Conservation (phyloP, 2,329 filamentous ascomycete genomes). For the Colletotrichum scovillei region DNA sequence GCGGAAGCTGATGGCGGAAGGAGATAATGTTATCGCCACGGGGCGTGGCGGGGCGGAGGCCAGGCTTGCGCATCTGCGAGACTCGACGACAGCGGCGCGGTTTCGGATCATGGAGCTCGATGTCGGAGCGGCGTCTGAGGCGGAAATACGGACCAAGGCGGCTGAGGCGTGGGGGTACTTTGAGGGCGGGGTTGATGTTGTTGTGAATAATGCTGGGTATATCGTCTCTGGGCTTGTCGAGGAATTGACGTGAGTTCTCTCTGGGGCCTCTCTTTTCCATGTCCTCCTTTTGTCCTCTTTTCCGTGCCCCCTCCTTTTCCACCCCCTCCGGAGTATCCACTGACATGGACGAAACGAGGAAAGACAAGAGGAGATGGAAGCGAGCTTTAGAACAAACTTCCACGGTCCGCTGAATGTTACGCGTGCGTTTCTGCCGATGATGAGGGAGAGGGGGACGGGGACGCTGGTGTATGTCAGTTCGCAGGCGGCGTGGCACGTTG, state of each 20-base stretch:
- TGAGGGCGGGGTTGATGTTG: slow-evolving; percentile 38
- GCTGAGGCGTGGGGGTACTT: not conserved
- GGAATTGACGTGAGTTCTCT: slow-evolving; percentile 5
- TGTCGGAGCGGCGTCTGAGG: not conserved
- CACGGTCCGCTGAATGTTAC: slow-evolving; percentile 51
- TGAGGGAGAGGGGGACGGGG: slow-evolving; percentile 44
- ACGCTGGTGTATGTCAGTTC: slow-evolving; percentile 50
- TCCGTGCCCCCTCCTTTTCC: too few relatives aligned
- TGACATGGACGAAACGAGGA: not conserved
- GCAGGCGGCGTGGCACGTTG: slow-evolving; percentile 46
- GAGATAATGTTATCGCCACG: slow-evolving; percentile 55
- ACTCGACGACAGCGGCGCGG: not conserved
- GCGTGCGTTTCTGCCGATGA: slow-evolving; percentile 45
- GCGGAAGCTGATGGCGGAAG: slow-evolving; percentile 48
- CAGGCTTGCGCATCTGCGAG: slow-evolving; percentile 47
- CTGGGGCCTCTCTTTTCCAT: not conserved
- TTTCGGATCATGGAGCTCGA: slow-evolving; percentile 12
- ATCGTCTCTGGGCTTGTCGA: not conserved
- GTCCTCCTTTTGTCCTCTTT: too few relatives aligned
- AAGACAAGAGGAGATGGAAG: slow-evolving; percentile 8
- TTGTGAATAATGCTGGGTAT: slow-evolving; percentile 51
- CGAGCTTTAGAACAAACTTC: slow-evolving; percentile 48
- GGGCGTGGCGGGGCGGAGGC: slow-evolving; percentile 47
- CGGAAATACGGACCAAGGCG: not conserved
- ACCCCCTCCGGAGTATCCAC: too few relatives aligned